phyloP scores from a whole-genome alignment of 257 asterid genomes.

The Gentiana straminea region DNA sequence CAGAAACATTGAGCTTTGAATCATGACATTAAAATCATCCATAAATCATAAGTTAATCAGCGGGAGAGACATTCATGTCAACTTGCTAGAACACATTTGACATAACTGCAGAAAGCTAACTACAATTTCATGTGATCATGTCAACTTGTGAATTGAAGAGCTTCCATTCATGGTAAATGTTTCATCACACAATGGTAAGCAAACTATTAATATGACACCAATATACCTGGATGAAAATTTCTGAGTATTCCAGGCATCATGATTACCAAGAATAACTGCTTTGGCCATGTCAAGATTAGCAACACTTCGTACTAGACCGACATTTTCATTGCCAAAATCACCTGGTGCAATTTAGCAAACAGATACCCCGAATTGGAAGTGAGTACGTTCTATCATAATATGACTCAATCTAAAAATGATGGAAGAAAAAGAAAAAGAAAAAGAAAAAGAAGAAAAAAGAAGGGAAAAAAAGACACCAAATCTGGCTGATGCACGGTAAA shows the following conservation, averaged over 20 bases:
- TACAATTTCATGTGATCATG: too few relatives aligned
- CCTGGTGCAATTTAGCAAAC: constrained; percentile 39
- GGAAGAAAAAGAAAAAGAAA: not conserved
- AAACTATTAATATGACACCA: too few relatives aligned
- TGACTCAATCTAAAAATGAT: constrained; percentile 8
- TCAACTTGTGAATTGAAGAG: too few relatives aligned
- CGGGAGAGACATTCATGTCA: too few relatives aligned
- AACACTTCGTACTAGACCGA: constrained; percentile 60
- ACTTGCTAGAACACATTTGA: too few relatives aligned
- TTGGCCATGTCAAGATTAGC: constrained; percentile 55
- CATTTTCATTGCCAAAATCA: constrained; percentile 96
- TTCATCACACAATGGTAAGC: too few relatives aligned
- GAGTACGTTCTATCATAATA: not conserved
- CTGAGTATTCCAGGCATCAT: constrained; percentile 85
- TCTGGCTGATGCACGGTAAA: too few relatives aligned
- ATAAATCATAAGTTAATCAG: too few relatives aligned
- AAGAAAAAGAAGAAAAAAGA: not conserved
- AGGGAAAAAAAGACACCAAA: not conserved
- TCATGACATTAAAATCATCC: too few relatives aligned
- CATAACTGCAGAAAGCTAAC: too few relatives aligned
- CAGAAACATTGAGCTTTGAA: too few relatives aligned
- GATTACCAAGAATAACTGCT: constrained; percentile 90
- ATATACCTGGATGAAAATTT: constrained; percentile 51
- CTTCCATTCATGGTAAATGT: too few relatives aligned
- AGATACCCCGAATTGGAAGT: constrained; percentile 6